Evolutionary conservation across 2,329 filamentous ascomycete species (phyloP), one percentile per base, ranked within the genome.

Genomic region (Penicillium polonicum): DNA sequence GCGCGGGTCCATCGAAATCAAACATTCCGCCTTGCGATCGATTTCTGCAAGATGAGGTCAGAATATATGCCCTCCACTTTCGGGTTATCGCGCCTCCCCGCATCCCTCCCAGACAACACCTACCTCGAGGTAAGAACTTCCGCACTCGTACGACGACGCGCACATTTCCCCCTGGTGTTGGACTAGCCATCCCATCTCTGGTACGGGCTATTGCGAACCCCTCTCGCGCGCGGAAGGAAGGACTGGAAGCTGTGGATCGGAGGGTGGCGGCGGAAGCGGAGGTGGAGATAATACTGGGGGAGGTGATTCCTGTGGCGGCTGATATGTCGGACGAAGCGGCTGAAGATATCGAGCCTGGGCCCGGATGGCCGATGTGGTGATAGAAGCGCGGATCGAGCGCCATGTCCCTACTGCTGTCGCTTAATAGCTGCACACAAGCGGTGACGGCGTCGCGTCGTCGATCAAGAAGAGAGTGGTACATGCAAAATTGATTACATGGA

Each of bases 1-100:
- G 35, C 84, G 78, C 23, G 93, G 92, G 72, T 97, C 88, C 94
- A 99, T 99, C 61, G 86, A 83, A 64, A 99, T 89, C 43, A 99
- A 83, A 73, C 94, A 97, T 80, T 88, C 82, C 60, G 92, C 89
- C 55, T 87, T 84, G 70, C 89, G 86, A 54, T 95, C 85, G 68
- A 88, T 83, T 74, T 99, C 94, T 97, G 71, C 44, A 41, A 48
- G 42, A 49, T 15, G 21, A 45, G 8, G 25, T 36, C 33, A 56
- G 50, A 52, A 29, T 17, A 29, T 17, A 27, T 29, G 29, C 10
- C 31, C 50, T 50, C 31, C 21, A 45, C 15, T 23, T 48, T 35
- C 1, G 19, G 8, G 21, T 8, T n/a, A 29, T 29, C 21, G 8
- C 13, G 27, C 38, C 29, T 17, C 49, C 38, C 52, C 42, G 45